phyloP scores from a whole-genome alignment of 1,284 basidiomycete species.

The Cryptococcus deneoformans region DNA sequence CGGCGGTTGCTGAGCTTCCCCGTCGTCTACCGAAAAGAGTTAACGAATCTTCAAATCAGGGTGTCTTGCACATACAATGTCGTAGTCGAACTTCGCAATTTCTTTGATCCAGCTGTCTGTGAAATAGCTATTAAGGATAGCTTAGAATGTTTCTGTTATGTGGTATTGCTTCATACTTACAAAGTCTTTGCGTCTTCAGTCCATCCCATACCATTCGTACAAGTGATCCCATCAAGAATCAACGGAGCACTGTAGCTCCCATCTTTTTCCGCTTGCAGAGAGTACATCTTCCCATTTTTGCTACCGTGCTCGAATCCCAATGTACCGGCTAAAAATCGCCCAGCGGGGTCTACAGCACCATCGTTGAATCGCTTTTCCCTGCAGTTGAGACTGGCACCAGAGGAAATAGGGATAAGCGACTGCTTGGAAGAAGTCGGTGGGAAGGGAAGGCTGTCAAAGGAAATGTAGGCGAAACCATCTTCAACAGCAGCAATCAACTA shows the following conservation, averaged over 20 bases:
- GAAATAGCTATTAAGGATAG: slow-evolving; percentile 14
- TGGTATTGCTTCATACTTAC: slow-evolving; percentile 3
- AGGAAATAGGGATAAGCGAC: not conserved
- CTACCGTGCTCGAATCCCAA: slow-evolving; percentile 11
- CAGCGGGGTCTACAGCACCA: slow-evolving; percentile 20
- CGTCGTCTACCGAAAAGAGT: slow-evolving; percentile 1
- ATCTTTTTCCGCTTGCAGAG: not conserved
- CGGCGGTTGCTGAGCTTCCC: slow-evolving; percentile 11
- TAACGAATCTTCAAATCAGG: not conserved
- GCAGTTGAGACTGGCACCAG: not conserved
- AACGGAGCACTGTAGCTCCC: slow-evolving; percentile 2
- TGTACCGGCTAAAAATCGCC: slow-evolving; percentile 23
- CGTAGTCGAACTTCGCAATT: slow-evolving; percentile 22
- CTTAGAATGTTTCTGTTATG: not conserved
- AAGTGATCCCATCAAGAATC: slow-evolving; percentile 17
- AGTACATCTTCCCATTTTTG: slow-evolving; percentile 13
- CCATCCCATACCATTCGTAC: slow-evolving; percentile 30
- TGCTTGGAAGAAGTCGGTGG: slow-evolving; percentile 7
- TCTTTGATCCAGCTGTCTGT: slow-evolving; percentile 22
- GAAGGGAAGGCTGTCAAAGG: slow-evolving; percentile 14
- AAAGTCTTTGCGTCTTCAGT: slow-evolving; percentile 13
- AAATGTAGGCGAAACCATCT: slow-evolving; percentile 15
- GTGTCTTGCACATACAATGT: slow-evolving; percentile 7
- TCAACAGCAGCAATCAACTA: slow-evolving; percentile 20
- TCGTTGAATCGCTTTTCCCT: slow-evolving; percentile 23